Conservation (phyloP, 306 rosid species). For the Citrullus colocynthis region DNA sequence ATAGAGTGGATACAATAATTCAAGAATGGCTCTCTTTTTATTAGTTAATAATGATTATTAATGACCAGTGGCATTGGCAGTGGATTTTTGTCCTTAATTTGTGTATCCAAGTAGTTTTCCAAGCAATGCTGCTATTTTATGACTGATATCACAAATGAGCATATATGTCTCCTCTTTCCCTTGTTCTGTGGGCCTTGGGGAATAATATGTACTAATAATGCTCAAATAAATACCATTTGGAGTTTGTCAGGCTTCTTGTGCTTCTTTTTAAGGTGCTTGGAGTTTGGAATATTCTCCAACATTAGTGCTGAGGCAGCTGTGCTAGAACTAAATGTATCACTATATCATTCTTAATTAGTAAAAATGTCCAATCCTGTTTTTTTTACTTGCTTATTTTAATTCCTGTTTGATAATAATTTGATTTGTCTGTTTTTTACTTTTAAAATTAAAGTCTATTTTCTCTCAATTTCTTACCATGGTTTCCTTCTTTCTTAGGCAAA, state of each 20-base stretch:
- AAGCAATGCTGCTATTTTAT: not conserved
- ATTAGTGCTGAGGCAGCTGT: not conserved
- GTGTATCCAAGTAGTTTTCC: not conserved
- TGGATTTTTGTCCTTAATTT: not conserved
- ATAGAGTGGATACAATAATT: not conserved
- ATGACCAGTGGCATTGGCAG: not conserved
- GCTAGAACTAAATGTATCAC: not conserved
- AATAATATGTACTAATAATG: not conserved
- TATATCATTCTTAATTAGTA: not conserved
- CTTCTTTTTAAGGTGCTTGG: not conserved
- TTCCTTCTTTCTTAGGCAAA: too few relatives aligned
- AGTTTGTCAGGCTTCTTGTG: conserved; percentile 8
- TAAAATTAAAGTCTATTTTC: too few relatives aligned
- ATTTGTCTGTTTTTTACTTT: too few relatives aligned
- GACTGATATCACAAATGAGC: not conserved
- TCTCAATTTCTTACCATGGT: too few relatives aligned
- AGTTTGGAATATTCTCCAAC: conserved; percentile 8
- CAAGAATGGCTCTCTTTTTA: not conserved
- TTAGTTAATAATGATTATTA: not conserved
- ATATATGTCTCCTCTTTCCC: not conserved
- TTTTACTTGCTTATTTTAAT: too few relatives aligned
- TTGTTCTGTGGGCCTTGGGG: not conserved
- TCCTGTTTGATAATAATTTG: too few relatives aligned
- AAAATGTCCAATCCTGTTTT: not conserved
- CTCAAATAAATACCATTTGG: not conserved